Conservation (phyloP, 768 basidiomycete species). For the Mycena kentingensis region DNA sequence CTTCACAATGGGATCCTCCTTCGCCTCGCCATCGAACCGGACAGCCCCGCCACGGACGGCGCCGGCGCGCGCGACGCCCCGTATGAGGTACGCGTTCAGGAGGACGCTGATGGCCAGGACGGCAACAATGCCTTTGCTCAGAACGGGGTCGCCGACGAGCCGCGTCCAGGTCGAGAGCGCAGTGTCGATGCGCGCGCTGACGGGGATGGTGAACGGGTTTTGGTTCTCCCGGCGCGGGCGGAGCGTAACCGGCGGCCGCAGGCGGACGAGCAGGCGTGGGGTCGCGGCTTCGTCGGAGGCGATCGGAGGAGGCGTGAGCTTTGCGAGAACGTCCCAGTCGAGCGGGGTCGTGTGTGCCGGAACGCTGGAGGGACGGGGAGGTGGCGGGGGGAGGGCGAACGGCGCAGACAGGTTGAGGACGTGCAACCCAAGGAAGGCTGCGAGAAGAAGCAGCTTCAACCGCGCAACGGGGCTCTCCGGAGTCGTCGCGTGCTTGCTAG, state of each 20-base stretch:
- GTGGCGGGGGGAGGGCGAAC: conserved; percentile 55
- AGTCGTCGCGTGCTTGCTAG: conserved; percentile 34
- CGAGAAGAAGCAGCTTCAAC: conserved; percentile 88
- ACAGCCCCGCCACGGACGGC: conserved; percentile 30
- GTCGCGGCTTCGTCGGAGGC: background rate
- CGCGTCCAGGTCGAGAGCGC: conserved; percentile 1
- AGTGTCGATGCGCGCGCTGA: background rate
- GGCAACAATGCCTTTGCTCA: conserved; percentile 79
- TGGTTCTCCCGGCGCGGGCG: conserved; percentile 3
- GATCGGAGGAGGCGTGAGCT: background rate
- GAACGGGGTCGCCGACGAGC: conserved; percentile 33
- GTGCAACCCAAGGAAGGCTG: conserved; percentile 88
- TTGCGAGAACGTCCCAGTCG: conserved; percentile 9
- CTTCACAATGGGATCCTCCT: conserved; percentile 11
- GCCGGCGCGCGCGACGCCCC: conserved; percentile 45
- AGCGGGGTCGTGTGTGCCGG: conserved; percentile 11
- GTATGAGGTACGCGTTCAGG: conserved; percentile 72
- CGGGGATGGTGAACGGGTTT: background rate
- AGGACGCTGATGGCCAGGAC: conserved; percentile 66
- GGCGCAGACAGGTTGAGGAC: conserved; percentile 93
- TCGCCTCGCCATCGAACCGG: conserved; percentile 27
- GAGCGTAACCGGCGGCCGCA: conserved; percentile 18
- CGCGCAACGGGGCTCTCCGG: conserved; percentile 82
- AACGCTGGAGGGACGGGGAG: conserved; percentile 1
- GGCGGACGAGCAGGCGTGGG: conserved; percentile 30